Base-by-base conservation (phyloP, 2,329 filamentous ascomycete genomes). In the Celoporthe dispersa region DNA sequence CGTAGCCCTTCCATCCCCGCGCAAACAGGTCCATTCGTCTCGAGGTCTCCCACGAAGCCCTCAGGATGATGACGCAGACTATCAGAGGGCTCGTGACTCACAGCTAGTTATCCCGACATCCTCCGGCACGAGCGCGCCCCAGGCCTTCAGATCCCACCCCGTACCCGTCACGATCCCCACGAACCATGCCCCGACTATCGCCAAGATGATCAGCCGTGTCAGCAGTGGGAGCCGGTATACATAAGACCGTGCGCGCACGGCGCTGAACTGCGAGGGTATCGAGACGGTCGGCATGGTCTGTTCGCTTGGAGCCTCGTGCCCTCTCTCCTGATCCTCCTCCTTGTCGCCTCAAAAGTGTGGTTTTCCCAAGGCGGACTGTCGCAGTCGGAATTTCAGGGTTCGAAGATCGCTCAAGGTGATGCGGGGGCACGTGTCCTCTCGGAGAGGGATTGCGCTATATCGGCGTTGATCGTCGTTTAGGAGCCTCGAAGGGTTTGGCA, bases 171-270 rank as follows among this genome's bases (percentile, higher is more conserved):
- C 66, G 25, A 63, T 37, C 3, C 60, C 57, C 19, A 37, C 65
- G 33, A 67, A 37, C 89, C 91, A 97, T 72, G 93, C 86, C 16
- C 84, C 82, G 41, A 92, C 77, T 69, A 97, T 92, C 60, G 90
- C 81, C 4, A 90, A 76, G 28, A 94, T 79, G 19, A 94, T 86
- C 25, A 87, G 80, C 65, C 94, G 89, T 35, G 96, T 98, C 78
- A 96, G 94, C 1, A 98, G 85, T 48, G 96, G 95, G n/a, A 98
- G 85, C 64, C 94, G 91, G 71, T 93, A 85, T 74, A 97, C 77
- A 79, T 97, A 98, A 11, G 92, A 93, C 74, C 93, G 91, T 75
- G 94, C 86, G 75, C 93, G 90, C 72, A 86, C 80, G 41, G 91
- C 88, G 81, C 90, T 94, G 81, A 97, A 91, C 69, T 75, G 85